Base-by-base conservation (phyloP, 78 protist species). In the Tieghemostelium lacteum region DNA sequence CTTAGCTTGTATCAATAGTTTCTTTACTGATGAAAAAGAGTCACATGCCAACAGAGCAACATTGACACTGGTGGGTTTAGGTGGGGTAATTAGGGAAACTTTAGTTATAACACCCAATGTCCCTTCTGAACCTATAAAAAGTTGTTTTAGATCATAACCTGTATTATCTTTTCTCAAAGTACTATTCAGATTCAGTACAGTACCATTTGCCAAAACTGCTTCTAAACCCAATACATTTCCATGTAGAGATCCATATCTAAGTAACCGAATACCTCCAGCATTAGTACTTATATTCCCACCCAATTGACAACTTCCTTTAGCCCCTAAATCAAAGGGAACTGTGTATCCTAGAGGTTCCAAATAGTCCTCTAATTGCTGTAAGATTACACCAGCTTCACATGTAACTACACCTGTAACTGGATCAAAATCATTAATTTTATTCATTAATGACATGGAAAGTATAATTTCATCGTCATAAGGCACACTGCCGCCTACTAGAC, bases 81-180 rank as follows among this genome's bases (percentile, higher is more conserved):
- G 62, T n/a, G 96, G 88, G 2, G 95, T 63, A 16, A 87, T 64
- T 12, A 97, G 24, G 26, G 96, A 37, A 4, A 75, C 69, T 5
- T 62, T 76, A 3, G 99, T 98, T 16, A 98, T 72, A 16, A 98
- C 86, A 17, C 99, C 99, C n/a, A 98, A 96, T 16, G 98, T 95
- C 34, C 99, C 99, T 67, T 98, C 99, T 5, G 95, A 76, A 26
- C 99, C 99, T 33, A 98, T 97, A 61, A 98, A 95, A 10, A 98
- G 94, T 70, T 98, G 98, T 88, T 97, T 96, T 36, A 98, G 40
- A 73, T 96, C 97, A 71, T 97, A 97, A 3, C 99, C 98, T n/a
- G 99, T 97, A 86, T 96, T 95, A 78, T 96, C 98, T 75, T 98
- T 98, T 34, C 96, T 65, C 17, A 94, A 64, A 10, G 96, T 37